phyloP scores from a whole-genome alignment of 352 stramenopile genomes.

The Phytophthora fragariaefolia region DNA sequence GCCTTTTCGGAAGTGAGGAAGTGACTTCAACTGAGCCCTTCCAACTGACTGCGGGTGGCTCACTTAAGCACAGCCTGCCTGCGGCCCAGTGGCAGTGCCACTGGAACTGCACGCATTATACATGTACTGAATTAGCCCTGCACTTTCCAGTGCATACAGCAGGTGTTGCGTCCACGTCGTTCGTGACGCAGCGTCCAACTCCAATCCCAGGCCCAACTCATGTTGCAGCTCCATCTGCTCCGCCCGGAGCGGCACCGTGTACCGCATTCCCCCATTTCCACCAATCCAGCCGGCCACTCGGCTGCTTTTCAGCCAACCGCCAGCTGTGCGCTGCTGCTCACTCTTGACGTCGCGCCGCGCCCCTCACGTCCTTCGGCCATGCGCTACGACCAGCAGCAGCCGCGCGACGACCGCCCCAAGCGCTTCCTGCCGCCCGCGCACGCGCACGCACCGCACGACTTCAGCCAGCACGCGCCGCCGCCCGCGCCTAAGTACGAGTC shows the following conservation, averaged over 20 bases:
- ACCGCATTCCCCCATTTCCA: background rate
- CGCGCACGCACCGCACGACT: background rate
- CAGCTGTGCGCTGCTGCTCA: background rate
- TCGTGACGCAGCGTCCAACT: no score
- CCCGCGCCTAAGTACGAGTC: background rate
- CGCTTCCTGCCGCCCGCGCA: background rate
- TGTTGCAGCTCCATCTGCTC: background rate
- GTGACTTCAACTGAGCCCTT: no score
- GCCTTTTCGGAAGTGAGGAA: constrained; percentile 20
- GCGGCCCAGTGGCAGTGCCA: background rate
- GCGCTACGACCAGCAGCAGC: background rate
- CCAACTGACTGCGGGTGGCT: background rate
- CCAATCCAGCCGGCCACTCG: background rate
- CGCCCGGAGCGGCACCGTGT: background rate
- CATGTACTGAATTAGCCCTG: no score
- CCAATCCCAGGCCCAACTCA: no score
- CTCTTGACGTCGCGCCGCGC: background rate
- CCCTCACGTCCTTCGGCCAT: background rate
- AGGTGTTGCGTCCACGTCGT: no score
- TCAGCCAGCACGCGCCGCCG: background rate
- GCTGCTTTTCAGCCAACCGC: background rate
- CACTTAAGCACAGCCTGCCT: background rate
- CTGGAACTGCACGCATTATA: no score
- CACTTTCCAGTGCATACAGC: no score
- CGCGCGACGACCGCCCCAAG: background rate